phyloP scores from a whole-genome alignment of 495 filamentous ascomycete genomes.

The Talaromyces ruber region DNA sequence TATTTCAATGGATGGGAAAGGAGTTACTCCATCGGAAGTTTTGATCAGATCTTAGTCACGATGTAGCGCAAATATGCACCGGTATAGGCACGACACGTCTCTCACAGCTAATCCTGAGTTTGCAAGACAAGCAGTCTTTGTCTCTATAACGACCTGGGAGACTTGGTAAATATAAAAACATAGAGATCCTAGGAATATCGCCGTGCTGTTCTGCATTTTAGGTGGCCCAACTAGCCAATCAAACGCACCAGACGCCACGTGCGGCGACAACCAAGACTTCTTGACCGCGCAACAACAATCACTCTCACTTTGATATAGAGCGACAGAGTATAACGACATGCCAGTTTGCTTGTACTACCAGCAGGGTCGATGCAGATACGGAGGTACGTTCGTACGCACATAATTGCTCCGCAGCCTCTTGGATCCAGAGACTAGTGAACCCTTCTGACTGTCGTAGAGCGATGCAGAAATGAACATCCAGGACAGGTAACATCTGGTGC shows the following conservation, averaged over 20 bases:
- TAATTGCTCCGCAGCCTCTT: not conserved
- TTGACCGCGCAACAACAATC: not conserved
- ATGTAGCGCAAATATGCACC: not conserved
- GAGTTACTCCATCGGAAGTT: not conserved
- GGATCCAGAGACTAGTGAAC: not conserved
- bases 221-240: not conserved
- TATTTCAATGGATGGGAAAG: not conserved
- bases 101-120: not conserved
- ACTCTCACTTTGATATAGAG: not conserved
- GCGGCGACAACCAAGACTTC: not conserved
- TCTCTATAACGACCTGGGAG: not conserved
- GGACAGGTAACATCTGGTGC: conserved; percentile 17
- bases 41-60: not conserved
- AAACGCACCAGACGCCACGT: not conserved
- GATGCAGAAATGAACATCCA: conserved; percentile 50
- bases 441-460: conserved; percentile 23
- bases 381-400: conserved; percentile 29
- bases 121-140: not conserved
- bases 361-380: conserved; percentile 65
- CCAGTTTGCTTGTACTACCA: conserved; percentile 62
- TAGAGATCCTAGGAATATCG: not conserved
- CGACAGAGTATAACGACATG: conserved; percentile 27
- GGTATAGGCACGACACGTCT: not conserved
- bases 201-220: not conserved
- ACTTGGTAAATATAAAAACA: not conserved